phyloP scores from a whole-genome alignment of 176 grass and related monocot species.

The Carex parvula region DNA sequence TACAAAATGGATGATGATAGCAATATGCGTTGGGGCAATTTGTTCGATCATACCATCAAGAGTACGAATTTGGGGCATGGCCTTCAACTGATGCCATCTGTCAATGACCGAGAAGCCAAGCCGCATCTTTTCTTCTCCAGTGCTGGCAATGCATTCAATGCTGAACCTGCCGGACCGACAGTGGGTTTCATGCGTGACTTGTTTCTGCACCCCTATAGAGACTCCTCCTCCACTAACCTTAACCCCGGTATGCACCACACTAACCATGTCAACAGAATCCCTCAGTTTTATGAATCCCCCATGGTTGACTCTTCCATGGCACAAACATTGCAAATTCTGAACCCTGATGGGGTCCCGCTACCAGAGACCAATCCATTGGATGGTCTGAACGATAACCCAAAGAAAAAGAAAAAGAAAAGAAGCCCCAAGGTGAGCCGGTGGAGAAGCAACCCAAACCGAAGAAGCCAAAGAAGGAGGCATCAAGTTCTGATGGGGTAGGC shows the following conservation, averaged over 20 bases:
- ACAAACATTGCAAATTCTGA: constrained; percentile 24
- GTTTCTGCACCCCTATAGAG: constrained; percentile 9
- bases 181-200: constrained; percentile 16
- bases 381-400: constrained; percentile 14
- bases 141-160: neutral
- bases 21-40: constrained; percentile 17
- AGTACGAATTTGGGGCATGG: neutral
- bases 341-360: constrained; percentile 15
- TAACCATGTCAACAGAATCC: constrained; percentile 30
- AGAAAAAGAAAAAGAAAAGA: constrained; percentile 41
- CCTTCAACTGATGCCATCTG: constrained; percentile 18
- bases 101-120: constrained; percentile 17
- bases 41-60: neutral
- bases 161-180: constrained; percentile 3
- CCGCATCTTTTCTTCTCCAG: constrained; percentile 22
- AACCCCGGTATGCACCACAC: constrained; percentile 1
- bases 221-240: neutral
- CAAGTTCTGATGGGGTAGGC: constrained; percentile 25
- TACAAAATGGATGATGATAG: constrained; percentile 21
- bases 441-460: constrained; percentile 38
- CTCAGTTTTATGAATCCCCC: constrained; percentile 11
- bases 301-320: constrained; percentile 24
- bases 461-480: constrained; percentile 45
- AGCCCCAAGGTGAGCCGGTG: constrained; percentile 26
- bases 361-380: constrained; percentile 23